Percentiles rank a stretch among this genome's conserved stretches.
These are phyloP conservation scores for Diaporthe ilicicola DNA, from an alignment of 2,329 filamentous ascomycete species.

Conservation along the genomic window DNA sequence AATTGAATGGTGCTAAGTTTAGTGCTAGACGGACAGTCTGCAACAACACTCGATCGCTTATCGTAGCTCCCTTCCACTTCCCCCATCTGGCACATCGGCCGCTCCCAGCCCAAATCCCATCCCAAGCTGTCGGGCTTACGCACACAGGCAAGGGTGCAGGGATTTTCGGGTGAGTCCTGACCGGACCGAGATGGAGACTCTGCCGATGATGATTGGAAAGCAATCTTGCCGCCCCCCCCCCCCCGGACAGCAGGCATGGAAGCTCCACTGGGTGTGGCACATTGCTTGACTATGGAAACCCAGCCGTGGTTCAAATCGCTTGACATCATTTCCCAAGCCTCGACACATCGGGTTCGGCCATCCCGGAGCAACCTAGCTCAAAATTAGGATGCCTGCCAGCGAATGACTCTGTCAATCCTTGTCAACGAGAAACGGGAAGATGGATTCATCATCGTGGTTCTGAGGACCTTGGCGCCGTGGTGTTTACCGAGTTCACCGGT, in stretches of 20 bases:
- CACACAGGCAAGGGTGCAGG: constrained; percentile 2
- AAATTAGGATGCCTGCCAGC: not conserved
- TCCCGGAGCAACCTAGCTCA: not conserved
- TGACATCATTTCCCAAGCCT: not conserved
- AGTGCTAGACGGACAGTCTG: not conserved
- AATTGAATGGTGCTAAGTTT: not conserved
- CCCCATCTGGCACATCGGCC: not conserved
- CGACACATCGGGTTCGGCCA: not conserved
- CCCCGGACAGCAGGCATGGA: not conserved
- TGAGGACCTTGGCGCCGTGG: not conserved
- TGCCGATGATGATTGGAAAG: not conserved
- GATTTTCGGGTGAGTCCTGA: not conserved
- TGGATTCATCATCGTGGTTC: not conserved
- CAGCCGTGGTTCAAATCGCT: not conserved
- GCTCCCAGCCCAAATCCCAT: constrained; percentile 8
- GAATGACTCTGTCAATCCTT: not conserved
- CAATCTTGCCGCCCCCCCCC: not conserved
- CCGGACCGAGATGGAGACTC: not conserved
- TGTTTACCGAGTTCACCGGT: not conserved
- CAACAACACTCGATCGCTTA: not conserved
- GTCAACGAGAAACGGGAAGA: not conserved
- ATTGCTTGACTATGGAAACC: not conserved
- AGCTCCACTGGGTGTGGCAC: not conserved
- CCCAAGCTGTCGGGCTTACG: constrained; percentile 32
- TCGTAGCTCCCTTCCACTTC: not conserved